phyloP scores from a whole-genome alignment of 441 rosid species.

The Mallotus japonicus region DNA sequence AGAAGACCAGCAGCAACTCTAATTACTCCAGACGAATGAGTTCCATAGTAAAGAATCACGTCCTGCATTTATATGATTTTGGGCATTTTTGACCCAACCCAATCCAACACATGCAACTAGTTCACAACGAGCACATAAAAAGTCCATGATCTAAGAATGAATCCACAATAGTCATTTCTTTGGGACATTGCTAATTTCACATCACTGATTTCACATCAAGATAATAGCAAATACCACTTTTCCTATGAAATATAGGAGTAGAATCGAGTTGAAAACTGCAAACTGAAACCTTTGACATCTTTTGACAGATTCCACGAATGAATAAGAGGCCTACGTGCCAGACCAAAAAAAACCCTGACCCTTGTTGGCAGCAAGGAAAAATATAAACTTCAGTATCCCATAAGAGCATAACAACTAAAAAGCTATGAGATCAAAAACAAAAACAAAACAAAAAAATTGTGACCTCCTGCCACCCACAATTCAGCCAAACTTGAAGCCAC shows the following conservation, averaged over 20 bases:
- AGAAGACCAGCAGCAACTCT: no score
- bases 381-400: neutral
- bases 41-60: no score
- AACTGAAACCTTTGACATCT: constrained; percentile 9
- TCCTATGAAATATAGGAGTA: constrained; percentile 2
- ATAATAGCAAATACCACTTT: neutral
- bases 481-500: constrained; percentile 72
- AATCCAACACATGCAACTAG: no score
- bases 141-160: no score
- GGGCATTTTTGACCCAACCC: no score
- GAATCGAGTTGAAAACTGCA: constrained; percentile 8
- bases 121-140: no score
- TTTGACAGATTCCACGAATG: constrained; percentile 8
- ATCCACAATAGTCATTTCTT: neutral
- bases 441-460: neutral
- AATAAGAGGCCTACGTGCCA: constrained; percentile 17
- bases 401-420: neutral
- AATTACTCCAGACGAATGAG: no score
- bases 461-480: neutral
- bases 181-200: neutral
- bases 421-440: neutral
- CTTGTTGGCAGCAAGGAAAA: constrained; percentile 13
- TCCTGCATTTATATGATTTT: no score
- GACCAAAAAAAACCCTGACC: constrained; percentile 25
- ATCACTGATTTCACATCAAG: neutral